phyloP scores from a whole-genome alignment of 73 alveolate species.

The Diophrys sp. region DNA sequence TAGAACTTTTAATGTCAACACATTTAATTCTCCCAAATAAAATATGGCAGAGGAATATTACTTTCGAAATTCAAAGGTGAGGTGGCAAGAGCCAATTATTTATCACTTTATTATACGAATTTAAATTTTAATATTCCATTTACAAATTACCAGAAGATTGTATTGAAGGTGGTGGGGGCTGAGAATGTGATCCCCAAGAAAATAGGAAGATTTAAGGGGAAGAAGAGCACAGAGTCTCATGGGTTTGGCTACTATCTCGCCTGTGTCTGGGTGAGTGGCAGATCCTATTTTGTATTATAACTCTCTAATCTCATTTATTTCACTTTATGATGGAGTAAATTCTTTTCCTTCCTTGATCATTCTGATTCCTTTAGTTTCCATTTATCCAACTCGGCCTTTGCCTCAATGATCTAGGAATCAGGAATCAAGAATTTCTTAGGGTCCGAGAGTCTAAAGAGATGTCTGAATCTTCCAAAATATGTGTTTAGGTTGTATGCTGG shows the following conservation, averaged over 20 bases:
- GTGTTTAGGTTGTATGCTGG: not conserved
- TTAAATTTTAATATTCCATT: slow-evolving; percentile 52
- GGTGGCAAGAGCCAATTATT: no score
- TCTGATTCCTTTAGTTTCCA: not conserved
- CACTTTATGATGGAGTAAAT: slow-evolving; percentile 2
- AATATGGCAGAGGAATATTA: no score
- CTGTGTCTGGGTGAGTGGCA: slow-evolving; percentile 53
- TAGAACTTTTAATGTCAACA: no score
- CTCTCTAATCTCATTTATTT: slow-evolving; percentile 16
- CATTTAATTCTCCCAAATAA: no score
- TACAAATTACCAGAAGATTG: slow-evolving; percentile 56
- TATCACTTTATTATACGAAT: no score
- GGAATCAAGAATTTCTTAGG: not conserved
- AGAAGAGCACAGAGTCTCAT: slow-evolving; percentile 51
- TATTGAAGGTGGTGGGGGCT: slow-evolving; percentile 37
- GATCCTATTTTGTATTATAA: slow-evolving; percentile 21
- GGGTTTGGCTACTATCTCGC: slow-evolving; percentile 26
- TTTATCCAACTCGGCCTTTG: not conserved
- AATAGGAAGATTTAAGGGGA: slow-evolving; percentile 55
- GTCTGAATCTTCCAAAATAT: not conserved
- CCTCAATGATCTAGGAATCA: not conserved
- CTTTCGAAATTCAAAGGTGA: no score
- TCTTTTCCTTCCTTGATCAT: not conserved
- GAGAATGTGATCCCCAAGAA: slow-evolving; percentile 51
- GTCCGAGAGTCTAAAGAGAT: not conserved